Evolutionary conservation across 2,329 filamentous ascomycete genomes (phyloP), one percentile per base, ranked within the genome.

Genomic region (Helotiales sp.): DNA sequence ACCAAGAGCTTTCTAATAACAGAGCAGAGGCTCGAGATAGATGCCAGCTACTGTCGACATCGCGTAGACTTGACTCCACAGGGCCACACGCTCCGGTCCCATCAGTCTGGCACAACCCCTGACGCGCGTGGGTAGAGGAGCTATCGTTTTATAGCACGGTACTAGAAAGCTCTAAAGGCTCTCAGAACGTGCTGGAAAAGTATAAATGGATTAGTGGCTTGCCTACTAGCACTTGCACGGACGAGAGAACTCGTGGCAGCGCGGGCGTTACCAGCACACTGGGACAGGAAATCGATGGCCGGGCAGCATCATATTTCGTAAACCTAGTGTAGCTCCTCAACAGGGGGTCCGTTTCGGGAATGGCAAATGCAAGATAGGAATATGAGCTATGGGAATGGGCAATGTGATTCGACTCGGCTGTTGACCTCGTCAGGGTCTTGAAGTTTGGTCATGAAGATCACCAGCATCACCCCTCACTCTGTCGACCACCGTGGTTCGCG

Each of bases 321-420:
- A 63, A 62, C 64, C 64, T 52, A 47, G 60, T 57, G 60, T 60
- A 45, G 40, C 60, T 65, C 63, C 43, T 58, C 32, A 10, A 40
- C 64, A 50, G 59, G 60, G 64, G 64, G 22, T 28, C 60, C 64
- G 30, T 43, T 54, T 66, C 60, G 64, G 63, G 60, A 43, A 59
- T 52, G 57, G 57, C 32, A 34, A 59, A 58, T 62, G 49, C 26
- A 65, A 58, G 30, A 63, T 30, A 49, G 28, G 58, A 34, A 30
- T 26, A 28, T 47, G 37, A 60, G 34, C 26, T 37, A 43, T 37
- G 15, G 7, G 13, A 8, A 8, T 13, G 34, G 3, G 15, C 37
- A 15, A 15, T 24, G 24, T 60, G 37, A 60, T 43, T 45, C 57
- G 37, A 60, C 57, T 43, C 13, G 55, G 55, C 34, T 59, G 34